Evolutionary conservation across 2,329 filamentous ascomycete genomes (phyloP), one percentile per base, ranked within the genome.

Genomic region (Domatiomyces catenatus): DNA sequence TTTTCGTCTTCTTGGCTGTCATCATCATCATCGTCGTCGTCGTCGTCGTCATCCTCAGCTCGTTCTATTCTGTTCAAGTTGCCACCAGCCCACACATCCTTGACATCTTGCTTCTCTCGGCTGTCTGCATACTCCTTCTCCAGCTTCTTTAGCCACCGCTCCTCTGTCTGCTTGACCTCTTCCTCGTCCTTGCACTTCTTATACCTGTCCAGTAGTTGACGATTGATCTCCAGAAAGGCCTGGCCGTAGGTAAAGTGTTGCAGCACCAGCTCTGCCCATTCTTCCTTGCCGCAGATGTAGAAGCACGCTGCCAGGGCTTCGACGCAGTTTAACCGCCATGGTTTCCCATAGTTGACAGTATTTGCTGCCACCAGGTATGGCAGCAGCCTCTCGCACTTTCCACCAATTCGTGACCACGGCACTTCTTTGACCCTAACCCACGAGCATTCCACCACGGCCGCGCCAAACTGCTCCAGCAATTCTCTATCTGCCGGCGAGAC

Each of bases 341-440:
- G 92, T 62, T 86, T 86, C 54, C 92, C 92, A 69, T 98, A 98
- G 70, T 98, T 98, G 63, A 95, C 92, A 1, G 85, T 84, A 66
- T 98, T 98, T 46, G 92, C 92, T 5, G 92, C 92, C 47, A 98
- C 89, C 6, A 98, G 80, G 66, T 98, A 98, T 0, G 92, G 92
- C 51, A 98, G 71, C 56, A 95, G 67, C 49, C 92, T 75, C 71
- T 94, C 88, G 67, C 89, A 94, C 67, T 89, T 92, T 20, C 92
- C 92, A 24, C 92, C 92, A 52, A 98, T 94, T 58, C 84, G 84
- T 52, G 74, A 75, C 80, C 90, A 98, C 48, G 90, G 89, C 4
- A 98, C 81, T 67, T 98, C 92, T 46, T 84, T 76, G 6, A 93
- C 86, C 53, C 92, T 76, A 2, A 93, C 93, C 92, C 92, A 98